Evolutionary conservation across 148 eudicot species (phyloP).

Genomic region (Linanthus parryae): DNA sequence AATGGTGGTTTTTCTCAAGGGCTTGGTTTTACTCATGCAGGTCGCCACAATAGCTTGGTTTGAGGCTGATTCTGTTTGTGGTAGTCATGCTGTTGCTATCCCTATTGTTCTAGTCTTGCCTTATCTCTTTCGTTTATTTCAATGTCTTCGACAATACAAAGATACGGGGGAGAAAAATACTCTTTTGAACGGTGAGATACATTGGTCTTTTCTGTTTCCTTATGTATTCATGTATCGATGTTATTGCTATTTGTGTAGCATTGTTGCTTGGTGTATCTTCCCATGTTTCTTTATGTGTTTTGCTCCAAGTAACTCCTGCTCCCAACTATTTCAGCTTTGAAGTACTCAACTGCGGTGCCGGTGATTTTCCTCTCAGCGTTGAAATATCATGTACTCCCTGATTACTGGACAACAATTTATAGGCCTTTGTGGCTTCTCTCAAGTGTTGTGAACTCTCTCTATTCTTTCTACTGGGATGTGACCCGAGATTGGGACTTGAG

Average conservation of each 20-base stretch:
- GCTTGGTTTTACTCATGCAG: too few species aligned
- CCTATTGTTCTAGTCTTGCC: conserved; percentile 94
- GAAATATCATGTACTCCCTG: conserved; percentile 89
- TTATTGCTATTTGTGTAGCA: too few species aligned
- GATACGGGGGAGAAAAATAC: conserved; percentile 84
- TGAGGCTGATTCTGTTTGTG: conserved; percentile 99
- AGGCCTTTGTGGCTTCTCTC: conserved; percentile 90
- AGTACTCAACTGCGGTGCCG: conserved; percentile 95
- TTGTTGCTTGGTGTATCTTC: too few species aligned
- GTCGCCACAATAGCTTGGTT: conserved; percentile 99
- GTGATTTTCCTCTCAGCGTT: conserved; percentile 97
- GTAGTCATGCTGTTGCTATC: conserved; percentile 86
- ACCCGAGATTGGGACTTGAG: conserved; percentile 99
- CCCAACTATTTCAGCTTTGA: conserved; percentile 64
- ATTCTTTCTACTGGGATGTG: conserved; percentile 98
- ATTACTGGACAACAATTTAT: conserved; percentile 72
- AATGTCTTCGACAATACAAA: conserved; percentile 91
- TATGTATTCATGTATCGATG: too few species aligned
- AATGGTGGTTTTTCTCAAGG: too few species aligned
- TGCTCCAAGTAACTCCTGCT: conserved; percentile 16
- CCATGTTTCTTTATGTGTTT: too few species aligned
- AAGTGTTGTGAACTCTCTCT: conserved; percentile 73
- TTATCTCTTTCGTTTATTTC: conserved; percentile 85
- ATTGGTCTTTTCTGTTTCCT: too few species aligned
- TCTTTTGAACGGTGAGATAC: conserved; percentile 71